Conservation (phyloP, 1,284 basidiomycete species). For the Cryptococcus hybrid region DNA sequence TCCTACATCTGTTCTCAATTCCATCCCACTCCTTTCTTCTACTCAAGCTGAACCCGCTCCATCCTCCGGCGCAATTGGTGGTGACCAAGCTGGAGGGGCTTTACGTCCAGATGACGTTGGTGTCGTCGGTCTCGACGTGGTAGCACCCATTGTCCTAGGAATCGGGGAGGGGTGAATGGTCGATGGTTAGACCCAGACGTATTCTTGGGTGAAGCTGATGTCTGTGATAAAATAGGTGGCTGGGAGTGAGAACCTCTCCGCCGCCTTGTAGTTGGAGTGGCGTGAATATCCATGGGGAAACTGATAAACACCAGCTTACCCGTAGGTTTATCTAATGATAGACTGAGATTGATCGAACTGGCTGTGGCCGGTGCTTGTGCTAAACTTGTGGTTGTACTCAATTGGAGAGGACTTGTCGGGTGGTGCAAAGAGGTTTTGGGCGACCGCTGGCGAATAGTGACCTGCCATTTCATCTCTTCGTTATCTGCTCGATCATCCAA, state of each 20-base stretch:
- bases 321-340: conserved; percentile 33
- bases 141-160: not conserved
- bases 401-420: conserved; percentile 10
- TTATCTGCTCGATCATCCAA: conserved; percentile 13
- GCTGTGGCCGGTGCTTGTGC: conserved; percentile 17
- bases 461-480: conserved; percentile 38
- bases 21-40: too few relatives aligned
- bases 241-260: not conserved
- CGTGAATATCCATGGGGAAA: conserved; percentile 30
- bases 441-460: conserved; percentile 22
- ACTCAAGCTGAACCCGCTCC: too few relatives aligned
- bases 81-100: not conserved
- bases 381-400: conserved; percentile 7
- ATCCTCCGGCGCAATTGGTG: not conserved
- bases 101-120: not conserved
- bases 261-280: conserved; percentile 22
- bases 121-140: not conserved
- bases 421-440: not conserved
- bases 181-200: not conserved
- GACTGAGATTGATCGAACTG: conserved; percentile 37
- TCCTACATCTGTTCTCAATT: too few relatives aligned
- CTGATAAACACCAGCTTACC: conserved; percentile 43
- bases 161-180: not conserved
- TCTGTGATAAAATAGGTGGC: not conserved
- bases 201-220: not conserved